These are phyloP conservation scores for Penicillium sp. DNA, from an alignment of 2,329 filamentous ascomycete genomes.

Conservation along the genomic window DNA sequence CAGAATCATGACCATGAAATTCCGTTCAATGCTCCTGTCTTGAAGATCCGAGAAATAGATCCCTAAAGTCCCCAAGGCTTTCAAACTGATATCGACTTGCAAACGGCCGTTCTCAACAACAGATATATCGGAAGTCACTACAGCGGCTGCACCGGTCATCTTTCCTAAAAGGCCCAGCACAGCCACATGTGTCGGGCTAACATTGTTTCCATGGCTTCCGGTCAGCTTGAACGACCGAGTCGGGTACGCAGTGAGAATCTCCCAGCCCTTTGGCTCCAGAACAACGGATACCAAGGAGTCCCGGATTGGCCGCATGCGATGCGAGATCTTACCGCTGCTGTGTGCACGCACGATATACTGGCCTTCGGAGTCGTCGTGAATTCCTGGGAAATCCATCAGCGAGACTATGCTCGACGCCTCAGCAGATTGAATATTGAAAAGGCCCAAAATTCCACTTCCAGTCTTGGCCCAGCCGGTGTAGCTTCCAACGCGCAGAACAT, in stretches of 20 bases:
- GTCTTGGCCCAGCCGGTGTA: conserved; percentile 68
- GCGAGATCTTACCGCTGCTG: conserved; percentile 58
- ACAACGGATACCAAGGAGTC: conserved; percentile 59
- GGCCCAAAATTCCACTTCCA: conserved; percentile 72
- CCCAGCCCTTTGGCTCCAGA: conserved; percentile 67
- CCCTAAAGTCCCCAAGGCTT: conserved; percentile 70
- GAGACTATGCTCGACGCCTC: conserved; percentile 67
- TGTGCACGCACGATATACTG: conserved; percentile 74
- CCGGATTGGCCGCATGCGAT: conserved; percentile 36
- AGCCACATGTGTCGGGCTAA: conserved; percentile 50
- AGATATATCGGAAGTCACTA: conserved; percentile 62
- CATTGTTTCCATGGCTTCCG: conserved; percentile 31
- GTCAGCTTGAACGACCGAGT: conserved; percentile 53
- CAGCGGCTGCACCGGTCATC: conserved; percentile 83
- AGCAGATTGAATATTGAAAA: conserved; percentile 75
- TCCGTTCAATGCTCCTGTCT: conserved; percentile 56
- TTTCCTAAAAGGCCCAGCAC: conserved; percentile 78
- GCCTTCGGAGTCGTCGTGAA: conserved; percentile 47
- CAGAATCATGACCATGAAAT: conserved; percentile 73
- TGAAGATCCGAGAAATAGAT: conserved; percentile 73
- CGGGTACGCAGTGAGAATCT: conserved; percentile 75
- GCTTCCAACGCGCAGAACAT: conserved; percentile 72
- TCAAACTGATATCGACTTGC: conserved; percentile 66
- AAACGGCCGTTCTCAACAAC: conserved; percentile 60
- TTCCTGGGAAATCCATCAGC: conserved; percentile 70